Conservation (phyloP, 1,139 yeast species). For the Zhuliangozyma blackwelliae region DNA sequence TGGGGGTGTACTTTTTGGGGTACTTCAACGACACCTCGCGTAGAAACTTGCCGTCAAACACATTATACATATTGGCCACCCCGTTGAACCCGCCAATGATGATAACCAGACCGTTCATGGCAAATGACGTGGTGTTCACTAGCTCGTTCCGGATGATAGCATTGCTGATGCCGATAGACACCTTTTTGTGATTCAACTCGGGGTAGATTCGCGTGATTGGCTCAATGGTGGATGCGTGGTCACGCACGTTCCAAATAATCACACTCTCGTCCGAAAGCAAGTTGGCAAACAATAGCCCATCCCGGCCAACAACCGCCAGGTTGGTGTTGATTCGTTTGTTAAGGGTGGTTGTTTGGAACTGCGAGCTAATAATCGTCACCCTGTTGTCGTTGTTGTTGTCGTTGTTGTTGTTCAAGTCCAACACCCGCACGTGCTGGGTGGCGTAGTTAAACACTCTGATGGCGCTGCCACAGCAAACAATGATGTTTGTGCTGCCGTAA, state of each 20-base stretch:
- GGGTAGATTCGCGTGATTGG: constrained; percentile 20
- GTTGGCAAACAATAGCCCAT: constrained; percentile 36
- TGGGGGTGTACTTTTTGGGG: constrained; percentile 34
- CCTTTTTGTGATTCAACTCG: constrained; percentile 14
- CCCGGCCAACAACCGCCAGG: constrained; percentile 26
- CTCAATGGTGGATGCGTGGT: constrained; percentile 14
- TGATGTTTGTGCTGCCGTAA: constrained; percentile 45
- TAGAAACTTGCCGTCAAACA: constrained; percentile 53
- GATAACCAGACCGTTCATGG: constrained; percentile 43
- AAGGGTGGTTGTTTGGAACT: constrained; percentile 13
- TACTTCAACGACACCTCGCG: constrained; percentile 45
- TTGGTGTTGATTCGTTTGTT: constrained; percentile 11
- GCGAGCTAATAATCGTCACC: constrained; percentile 17
- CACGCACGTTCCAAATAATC: constrained; percentile 39
- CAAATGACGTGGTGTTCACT: constrained; percentile 23
- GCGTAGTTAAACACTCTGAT: constrained; percentile 26
- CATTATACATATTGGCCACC: constrained; percentile 56
- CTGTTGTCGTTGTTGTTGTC: constrained; percentile 4
- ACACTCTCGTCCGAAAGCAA: constrained; percentile 33
- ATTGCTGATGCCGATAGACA: constrained; percentile 12
- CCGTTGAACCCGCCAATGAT: constrained; percentile 65
- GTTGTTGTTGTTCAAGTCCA: constrained; percentile 10
- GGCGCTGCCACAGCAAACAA: constrained; percentile 22
- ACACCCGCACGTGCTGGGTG: constrained; percentile 2
- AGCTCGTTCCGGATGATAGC: constrained; percentile 5